A percentile compares a stretch with the other conserved stretches of the same genome.
Conservation (phyloP, 2,329 filamentous ascomycete genomes). For the Sclerotinia spermophila region DNA sequence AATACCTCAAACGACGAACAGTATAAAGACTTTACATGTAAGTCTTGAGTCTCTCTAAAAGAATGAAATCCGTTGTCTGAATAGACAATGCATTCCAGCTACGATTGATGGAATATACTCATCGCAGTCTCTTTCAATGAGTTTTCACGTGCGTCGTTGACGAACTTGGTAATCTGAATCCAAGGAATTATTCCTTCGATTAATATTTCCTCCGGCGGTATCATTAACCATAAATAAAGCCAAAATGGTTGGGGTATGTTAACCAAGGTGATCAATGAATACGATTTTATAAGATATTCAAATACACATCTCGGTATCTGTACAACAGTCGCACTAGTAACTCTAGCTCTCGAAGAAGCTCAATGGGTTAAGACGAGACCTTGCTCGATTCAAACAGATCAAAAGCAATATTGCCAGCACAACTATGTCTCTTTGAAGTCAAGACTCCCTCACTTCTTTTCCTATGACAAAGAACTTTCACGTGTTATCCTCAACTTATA, state of each 20-base stretch:
- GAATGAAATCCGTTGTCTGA: too few species aligned
- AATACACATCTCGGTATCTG: background rate
- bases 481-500: background rate
- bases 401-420: background rate
- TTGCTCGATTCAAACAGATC: background rate
- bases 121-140: background rate
- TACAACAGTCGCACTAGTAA: background rate
- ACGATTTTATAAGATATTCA: too few species aligned
- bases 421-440: background rate
- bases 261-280: background rate
- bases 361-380: background rate
- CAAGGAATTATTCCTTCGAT: background rate
- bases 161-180: background rate
- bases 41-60: too few species aligned
- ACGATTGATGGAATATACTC: background rate
- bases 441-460: background rate
- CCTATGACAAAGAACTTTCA: background rate
- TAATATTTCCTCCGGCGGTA: background rate
- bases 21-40: too few species aligned
- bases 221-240: background rate
- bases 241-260: background rate
- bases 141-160: background rate
- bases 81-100: background rate
- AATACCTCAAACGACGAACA: background rate
- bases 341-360: background rate